A percentile compares a stretch with the other conserved stretches of the same genome.
These are phyloP conservation scores for Heliosperma pusillum DNA, from an alignment of 148 eudicot genomes.

Conservation along the genomic window DNA sequence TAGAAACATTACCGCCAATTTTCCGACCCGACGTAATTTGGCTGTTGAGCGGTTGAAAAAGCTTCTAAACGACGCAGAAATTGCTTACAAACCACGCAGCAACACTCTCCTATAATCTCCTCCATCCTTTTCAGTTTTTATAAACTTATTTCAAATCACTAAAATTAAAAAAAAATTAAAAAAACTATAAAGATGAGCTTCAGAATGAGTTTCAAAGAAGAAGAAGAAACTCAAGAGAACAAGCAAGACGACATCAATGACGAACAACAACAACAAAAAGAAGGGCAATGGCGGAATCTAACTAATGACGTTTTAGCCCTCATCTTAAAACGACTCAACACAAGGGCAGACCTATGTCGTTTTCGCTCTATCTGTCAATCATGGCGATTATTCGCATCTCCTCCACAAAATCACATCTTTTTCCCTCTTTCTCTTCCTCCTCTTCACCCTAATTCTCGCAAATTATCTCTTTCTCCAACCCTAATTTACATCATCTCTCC, in stretches of 20 bases:
- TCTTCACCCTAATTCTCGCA: slow-evolving; percentile 3
- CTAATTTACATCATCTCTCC: slow-evolving; percentile 21
- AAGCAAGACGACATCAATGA: background rate
- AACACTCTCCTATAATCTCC: too few species aligned
- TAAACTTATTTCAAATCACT: too few species aligned
- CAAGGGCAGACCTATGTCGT: slow-evolving; percentile 19
- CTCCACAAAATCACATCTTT: background rate
- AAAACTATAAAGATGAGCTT: background rate
- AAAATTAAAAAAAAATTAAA: too few species aligned
- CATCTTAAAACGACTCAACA: slow-evolving; percentile 19
- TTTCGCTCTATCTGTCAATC: slow-evolving; percentile 30
- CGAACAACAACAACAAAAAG: slow-evolving; percentile 12
- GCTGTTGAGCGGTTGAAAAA: background rate
- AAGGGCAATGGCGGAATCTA: slow-evolving; percentile 24
- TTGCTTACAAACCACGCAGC: background rate
- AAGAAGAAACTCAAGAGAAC: too few species aligned
- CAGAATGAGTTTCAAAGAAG: background rate
- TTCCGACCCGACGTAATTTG: too few species aligned
- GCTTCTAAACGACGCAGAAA: background rate
- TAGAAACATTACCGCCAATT: too few species aligned
- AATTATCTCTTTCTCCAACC: slow-evolving; percentile 19
- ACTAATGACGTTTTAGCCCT: slow-evolving; percentile 17
- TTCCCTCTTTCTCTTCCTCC: slow-evolving; percentile 31
- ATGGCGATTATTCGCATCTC: slow-evolving; percentile 25
- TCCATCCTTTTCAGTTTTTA: too few species aligned